Percentiles rank a stretch among this genome's conserved stretches.
phyloP scores from a whole-genome alignment of 306 rosid species.

The Gastrolobium villosum region DNA sequence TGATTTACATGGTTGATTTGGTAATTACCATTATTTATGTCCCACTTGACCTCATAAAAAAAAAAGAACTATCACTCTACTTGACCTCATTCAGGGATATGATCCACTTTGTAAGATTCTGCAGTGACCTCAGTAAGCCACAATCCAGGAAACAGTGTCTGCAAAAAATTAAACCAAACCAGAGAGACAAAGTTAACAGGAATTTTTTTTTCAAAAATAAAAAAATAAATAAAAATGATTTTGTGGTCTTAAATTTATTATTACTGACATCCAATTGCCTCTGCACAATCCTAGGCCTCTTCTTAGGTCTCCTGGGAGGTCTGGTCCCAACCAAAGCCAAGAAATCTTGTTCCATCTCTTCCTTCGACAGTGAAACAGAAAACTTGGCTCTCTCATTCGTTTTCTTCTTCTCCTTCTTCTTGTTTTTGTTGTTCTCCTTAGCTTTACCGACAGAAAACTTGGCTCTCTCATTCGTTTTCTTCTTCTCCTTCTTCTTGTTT shows the following conservation, averaged over 20 bases:
- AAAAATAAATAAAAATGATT: not conserved
- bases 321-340: conserved; percentile 49
- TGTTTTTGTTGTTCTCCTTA: not conserved
- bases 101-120: conserved; percentile 59
- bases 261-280: conserved; percentile 57
- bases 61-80: not conserved
- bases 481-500: conserved; percentile 21
- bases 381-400: conserved; percentile 25
- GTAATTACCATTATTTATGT: conserved; percentile 49
- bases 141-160: conserved; percentile 62
- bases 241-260: not conserved
- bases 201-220: not conserved
- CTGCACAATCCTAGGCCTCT: conserved; percentile 45
- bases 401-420: conserved; percentile 22
- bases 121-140: conserved; percentile 54
- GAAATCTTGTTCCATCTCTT: conserved; percentile 57
- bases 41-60: not conserved
- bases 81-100: conserved; percentile 54
- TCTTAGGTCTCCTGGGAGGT: conserved; percentile 46
- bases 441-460: conserved; percentile 47
- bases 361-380: conserved; percentile 52
- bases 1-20: conserved; percentile 37
- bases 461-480: not conserved
- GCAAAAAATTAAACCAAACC: conserved; percentile 16
- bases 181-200: conserved; percentile 7